phyloP scores from a whole-genome alignment of 257 asterid species.

The Rauvolfia tetraphylla region DNA sequence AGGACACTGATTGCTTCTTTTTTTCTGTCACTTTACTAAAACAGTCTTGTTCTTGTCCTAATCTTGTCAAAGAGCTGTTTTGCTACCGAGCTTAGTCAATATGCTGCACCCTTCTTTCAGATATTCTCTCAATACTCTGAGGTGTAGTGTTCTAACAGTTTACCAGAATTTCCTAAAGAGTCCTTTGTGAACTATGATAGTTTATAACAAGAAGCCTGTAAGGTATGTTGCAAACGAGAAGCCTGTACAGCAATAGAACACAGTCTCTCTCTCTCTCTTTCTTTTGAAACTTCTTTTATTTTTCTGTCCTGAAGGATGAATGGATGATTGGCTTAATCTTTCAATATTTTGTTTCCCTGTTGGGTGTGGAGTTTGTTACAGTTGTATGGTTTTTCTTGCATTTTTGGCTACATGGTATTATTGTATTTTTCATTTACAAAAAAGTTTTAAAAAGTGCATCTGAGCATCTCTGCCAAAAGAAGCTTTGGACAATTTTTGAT shows the following conservation, averaged over 20 bases:
- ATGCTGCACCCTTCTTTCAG: background rate
- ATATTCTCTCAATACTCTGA: background rate
- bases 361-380: background rate
- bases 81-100: background rate
- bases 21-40: background rate
- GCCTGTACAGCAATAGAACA: background rate
- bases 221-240: background rate
- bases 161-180: background rate
- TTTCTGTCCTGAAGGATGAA: background rate
- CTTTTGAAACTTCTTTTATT: background rate
- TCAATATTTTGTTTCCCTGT: too few species aligned
- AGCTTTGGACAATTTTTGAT: background rate
- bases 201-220: background rate
- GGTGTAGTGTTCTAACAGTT: background rate
- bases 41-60: slow-evolving; percentile 2
- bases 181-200: background rate
- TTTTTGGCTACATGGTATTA: background rate
- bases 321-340: too few species aligned
- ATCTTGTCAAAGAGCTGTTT: background rate
- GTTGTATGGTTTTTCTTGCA: background rate
- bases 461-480: background rate
- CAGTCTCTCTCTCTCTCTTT: too few species aligned
- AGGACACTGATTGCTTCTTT: background rate
- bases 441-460: too few species aligned
- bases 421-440: background rate